Evolutionary conservation across 192 early-diverging fungal species (phyloP).

Genomic region (Tieghemiomyces parasiticus): DNA sequence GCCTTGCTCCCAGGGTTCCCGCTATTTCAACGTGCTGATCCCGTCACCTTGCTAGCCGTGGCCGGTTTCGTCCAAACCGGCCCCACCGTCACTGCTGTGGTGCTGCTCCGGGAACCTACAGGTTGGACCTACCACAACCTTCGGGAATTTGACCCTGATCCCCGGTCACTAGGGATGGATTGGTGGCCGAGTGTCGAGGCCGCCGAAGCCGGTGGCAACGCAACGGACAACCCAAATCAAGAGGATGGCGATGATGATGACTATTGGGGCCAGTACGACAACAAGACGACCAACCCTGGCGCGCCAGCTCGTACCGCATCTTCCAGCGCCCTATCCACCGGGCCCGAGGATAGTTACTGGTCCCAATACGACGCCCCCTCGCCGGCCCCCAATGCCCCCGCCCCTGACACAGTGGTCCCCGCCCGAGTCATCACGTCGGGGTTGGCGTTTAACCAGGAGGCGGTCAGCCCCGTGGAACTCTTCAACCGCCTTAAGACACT

Average conservation of each 20-base stretch:
- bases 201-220: conserved; percentile 8
- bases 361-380: conserved; percentile 3
- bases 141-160: background rate
- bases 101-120: background rate
- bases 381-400: background rate
- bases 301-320: background rate
- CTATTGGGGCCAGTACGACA: conserved; percentile 9
- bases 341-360: conserved; percentile 9
- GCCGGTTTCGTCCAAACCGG: background rate
- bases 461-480: conserved; percentile 8
- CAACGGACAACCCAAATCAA: background rate
- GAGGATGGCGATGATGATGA: conserved; percentile 6
- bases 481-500: conserved; percentile 6
- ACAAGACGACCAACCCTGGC: background rate
- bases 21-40: background rate
- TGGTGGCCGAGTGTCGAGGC: background rate
- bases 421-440: conserved; percentile 6
- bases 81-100: background rate
- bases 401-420: background rate
- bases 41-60: conserved; percentile 1
- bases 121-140: conserved; percentile 11
- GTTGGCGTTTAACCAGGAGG: conserved; percentile 7
- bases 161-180: background rate
- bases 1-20: background rate
- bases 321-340: background rate